These are phyloP conservation scores for Botrytis tulipae DNA, from an alignment of 2,329 filamentous ascomycete genomes.

Conservation along the genomic window DNA sequence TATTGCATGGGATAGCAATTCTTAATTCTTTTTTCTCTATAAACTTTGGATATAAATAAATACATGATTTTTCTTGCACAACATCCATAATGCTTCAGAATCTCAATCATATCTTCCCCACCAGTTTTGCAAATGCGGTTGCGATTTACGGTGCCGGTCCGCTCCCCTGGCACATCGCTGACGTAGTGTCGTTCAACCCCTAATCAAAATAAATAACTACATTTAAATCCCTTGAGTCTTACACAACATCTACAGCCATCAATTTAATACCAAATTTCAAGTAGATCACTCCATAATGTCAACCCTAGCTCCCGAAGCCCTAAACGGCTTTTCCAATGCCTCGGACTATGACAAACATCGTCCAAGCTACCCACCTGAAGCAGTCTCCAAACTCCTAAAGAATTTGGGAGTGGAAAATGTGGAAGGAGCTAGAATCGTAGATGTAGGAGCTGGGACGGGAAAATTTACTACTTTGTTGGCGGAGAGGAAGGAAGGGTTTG, in stretches of 20 bases:
- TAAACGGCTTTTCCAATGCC: slow-evolving; percentile 61
- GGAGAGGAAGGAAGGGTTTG: slow-evolving; percentile 55
- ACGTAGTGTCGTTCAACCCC: not conserved
- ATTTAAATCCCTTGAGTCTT: not conserved
- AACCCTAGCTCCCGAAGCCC: slow-evolving; percentile 30
- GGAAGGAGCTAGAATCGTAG: slow-evolving; percentile 52
- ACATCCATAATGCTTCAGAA: not conserved
- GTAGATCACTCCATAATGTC: not conserved
- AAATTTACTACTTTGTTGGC: slow-evolving; percentile 67
- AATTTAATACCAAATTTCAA: not conserved
- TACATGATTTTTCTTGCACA: not conserved
- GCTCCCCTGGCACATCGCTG: not conserved
- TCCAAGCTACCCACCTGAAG: slow-evolving; percentile 61
- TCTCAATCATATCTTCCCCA: not conserved
- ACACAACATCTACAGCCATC: not conserved
- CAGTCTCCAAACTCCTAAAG: slow-evolving; percentile 57
- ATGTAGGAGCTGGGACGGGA: slow-evolving; percentile 67
- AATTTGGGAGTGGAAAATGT: slow-evolving; percentile 52
- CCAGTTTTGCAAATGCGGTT: not conserved
- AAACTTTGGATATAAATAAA: not conserved
- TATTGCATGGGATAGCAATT: not conserved
- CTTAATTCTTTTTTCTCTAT: not conserved
- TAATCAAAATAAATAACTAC: not conserved
- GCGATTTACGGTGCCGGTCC: slow-evolving; percentile 2
- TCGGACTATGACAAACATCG: slow-evolving; percentile 64